These are phyloP conservation scores for Wickerhamiella lipophila DNA, from an alignment of 805 yeast genomes.

Conservation along the genomic window DNA sequence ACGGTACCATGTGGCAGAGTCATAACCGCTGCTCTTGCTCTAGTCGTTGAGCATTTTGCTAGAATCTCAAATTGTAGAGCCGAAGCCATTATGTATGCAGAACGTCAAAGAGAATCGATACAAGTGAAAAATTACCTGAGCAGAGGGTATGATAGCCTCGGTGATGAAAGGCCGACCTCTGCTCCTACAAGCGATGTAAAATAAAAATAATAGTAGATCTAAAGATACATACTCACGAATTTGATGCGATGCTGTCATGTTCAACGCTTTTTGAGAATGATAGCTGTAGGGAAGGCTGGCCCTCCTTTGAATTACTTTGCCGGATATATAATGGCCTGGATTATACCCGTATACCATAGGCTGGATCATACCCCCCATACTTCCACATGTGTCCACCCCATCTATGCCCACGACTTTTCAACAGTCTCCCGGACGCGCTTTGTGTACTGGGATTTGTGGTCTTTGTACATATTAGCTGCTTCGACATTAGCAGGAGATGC, in stretches of 20 bases:
- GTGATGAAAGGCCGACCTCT: no score
- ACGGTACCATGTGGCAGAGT: slow-evolving; percentile 34
- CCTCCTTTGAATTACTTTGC: no score
- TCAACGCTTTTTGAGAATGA: no score
- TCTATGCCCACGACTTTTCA: slow-evolving; percentile 34
- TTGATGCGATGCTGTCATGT: neutral
- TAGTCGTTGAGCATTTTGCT: slow-evolving; percentile 33
- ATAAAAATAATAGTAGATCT: neutral
- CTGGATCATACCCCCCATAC: no score
- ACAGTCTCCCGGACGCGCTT: slow-evolving; percentile 91
- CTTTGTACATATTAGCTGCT: slow-evolving; percentile 90
- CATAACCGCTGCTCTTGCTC: slow-evolving; percentile 34
- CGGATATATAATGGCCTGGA: no score
- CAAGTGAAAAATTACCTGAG: neutral
- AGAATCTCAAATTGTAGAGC: slow-evolving; percentile 32
- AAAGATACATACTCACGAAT: neutral
- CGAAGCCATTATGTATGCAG: neutral
- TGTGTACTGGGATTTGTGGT: slow-evolving; percentile 83
- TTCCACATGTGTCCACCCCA: no score
- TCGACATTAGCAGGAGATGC: slow-evolving; percentile 96
- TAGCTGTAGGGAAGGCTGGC: no score
- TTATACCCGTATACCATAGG: no score
- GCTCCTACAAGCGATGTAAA: neutral
- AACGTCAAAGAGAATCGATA: neutral
- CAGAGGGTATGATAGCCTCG: no score